Conservation (phyloP, 768 basidiomycete genomes). For the Strobilomyces dryophilus region DNA sequence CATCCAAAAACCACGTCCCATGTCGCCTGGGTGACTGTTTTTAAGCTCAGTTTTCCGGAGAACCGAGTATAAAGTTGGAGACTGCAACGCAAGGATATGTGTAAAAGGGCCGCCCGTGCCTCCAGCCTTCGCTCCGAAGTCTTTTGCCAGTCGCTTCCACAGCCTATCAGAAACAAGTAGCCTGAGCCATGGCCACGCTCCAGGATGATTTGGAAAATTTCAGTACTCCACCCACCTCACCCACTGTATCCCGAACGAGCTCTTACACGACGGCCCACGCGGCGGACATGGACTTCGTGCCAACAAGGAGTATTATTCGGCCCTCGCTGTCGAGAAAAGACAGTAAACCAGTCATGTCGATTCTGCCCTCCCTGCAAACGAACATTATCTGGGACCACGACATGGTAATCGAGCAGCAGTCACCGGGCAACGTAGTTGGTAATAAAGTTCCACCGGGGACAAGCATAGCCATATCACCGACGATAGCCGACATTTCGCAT, state of each 20-base stretch:
- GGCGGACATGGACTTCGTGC: constrained; percentile 8
- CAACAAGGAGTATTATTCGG: constrained; percentile 22
- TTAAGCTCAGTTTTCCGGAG: constrained; percentile 8
- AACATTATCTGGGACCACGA: constrained; percentile 33
- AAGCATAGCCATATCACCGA: constrained; percentile 15
- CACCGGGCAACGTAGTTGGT: constrained; percentile 17
- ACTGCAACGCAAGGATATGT: background rate
- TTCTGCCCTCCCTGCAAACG: constrained; percentile 30
- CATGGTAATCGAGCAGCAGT: constrained; percentile 34
- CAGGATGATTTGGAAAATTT: constrained; percentile 38
- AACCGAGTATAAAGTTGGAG: constrained; percentile 22
- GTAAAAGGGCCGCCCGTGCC: constrained; percentile 7
- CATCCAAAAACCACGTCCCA: constrained; percentile 4
- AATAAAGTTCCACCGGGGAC: constrained; percentile 9
- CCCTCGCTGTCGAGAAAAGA: constrained; percentile 38
- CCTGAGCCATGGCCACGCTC: constrained; percentile 28
- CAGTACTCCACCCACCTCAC: constrained; percentile 42
- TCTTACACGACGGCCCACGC: constrained; percentile 9
- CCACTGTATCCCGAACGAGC: constrained; percentile 25
- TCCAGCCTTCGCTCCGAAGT: background rate
- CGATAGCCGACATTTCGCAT: constrained; percentile 20
- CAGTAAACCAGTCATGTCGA: constrained; percentile 24
- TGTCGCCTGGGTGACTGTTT: constrained; percentile 27
- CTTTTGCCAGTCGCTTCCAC: constrained; percentile 7
- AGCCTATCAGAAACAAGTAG: constrained; percentile 6